phyloP scores from a whole-genome alignment of 768 basidiomycete species.

The Termitomyces eurrhizus region DNA sequence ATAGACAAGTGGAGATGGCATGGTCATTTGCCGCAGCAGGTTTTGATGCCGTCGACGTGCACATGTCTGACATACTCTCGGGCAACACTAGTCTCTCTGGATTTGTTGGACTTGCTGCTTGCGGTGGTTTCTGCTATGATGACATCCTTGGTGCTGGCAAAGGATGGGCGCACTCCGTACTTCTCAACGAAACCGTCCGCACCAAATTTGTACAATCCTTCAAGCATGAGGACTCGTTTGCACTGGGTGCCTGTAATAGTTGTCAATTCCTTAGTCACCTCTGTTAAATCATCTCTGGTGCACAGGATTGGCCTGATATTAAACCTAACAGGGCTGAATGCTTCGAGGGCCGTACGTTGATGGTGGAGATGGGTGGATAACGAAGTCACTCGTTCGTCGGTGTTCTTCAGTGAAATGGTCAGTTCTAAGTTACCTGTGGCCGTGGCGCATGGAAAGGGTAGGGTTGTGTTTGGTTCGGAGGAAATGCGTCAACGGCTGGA shows the following conservation, averaged over 20 bases:
- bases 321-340: slow-evolving; percentile 84
- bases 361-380: slow-evolving; percentile 74
- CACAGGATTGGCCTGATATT: slow-evolving; percentile 85
- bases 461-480: slow-evolving; percentile 52
- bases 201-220: slow-evolving; percentile 82
- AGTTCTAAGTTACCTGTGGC: too few relatives aligned
- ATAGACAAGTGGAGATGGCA: too few relatives aligned
- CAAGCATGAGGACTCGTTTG: slow-evolving; percentile 64
- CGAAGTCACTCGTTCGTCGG: slow-evolving; percentile 40
- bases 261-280: slow-evolving; percentile 96
- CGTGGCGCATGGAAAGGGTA: too few relatives aligned
- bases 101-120: too few relatives aligned
- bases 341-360: slow-evolving; percentile 84
- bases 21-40: too few relatives aligned
- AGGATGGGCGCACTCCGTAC: slow-evolving; percentile 95
- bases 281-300: slow-evolving; percentile 83
- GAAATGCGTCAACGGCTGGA: slow-evolving; percentile 33
- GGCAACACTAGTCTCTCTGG: too few relatives aligned
- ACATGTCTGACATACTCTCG: too few relatives aligned
- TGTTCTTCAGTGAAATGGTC: too few relatives aligned
- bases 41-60: too few relatives aligned
- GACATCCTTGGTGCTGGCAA: slow-evolving; percentile 97
- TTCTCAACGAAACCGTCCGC: slow-evolving; percentile 76
- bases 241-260: too few relatives aligned
- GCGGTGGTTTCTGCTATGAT: slow-evolving; percentile 98